These are phyloP conservation scores for Pleurotus sapidus DNA, from an alignment of 768 basidiomycete genomes.

Conservation along the genomic window DNA sequence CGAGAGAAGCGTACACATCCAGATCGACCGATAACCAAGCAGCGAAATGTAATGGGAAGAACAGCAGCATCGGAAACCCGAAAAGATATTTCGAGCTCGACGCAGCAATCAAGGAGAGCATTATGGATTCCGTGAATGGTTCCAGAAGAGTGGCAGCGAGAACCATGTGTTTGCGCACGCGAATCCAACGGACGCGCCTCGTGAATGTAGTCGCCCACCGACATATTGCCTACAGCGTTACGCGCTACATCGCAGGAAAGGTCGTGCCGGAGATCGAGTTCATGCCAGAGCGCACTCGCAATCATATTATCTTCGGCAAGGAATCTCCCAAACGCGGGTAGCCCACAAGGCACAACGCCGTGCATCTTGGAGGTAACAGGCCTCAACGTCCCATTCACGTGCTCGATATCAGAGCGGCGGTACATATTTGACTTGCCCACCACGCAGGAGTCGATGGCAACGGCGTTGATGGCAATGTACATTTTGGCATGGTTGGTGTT, in stretches of 20 bases:
- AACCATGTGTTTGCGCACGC: conserved; percentile 94
- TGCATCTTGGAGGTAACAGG: conserved; percentile 28
- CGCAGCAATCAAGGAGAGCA: conserved; percentile 64
- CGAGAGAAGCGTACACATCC: conserved; percentile 76
- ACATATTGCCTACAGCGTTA: conserved; percentile 88
- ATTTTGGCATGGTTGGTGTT: conserved; percentile 98
- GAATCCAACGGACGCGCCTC: conserved; percentile 93
- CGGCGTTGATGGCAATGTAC: conserved; percentile 91
- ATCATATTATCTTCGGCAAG: conserved; percentile 99
- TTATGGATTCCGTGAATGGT: conserved; percentile 87
- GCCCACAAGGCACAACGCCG: conserved; percentile 39
- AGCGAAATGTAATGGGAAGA: conserved; percentile 56
- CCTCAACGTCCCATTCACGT: conserved; percentile 63
- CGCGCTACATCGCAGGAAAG: conserved; percentile 88
- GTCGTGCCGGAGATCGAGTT: conserved; percentile 83
- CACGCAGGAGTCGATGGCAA: conserved; percentile 91
- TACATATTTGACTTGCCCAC: conserved; percentile 97
- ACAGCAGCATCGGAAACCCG: conserved; percentile 50
- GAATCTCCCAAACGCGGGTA: conserved; percentile 82
- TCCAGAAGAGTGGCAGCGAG: conserved; percentile 82
- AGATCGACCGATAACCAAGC: conserved; percentile 80
- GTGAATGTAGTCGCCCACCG: conserved; percentile 83
- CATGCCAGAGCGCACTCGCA: conserved; percentile 88
- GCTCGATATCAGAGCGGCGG: conserved; percentile 83
- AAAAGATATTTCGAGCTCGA: conserved; percentile 50